phyloP scores from a whole-genome alignment of 208 protist species.

The Crithidia brevicula region DNA sequence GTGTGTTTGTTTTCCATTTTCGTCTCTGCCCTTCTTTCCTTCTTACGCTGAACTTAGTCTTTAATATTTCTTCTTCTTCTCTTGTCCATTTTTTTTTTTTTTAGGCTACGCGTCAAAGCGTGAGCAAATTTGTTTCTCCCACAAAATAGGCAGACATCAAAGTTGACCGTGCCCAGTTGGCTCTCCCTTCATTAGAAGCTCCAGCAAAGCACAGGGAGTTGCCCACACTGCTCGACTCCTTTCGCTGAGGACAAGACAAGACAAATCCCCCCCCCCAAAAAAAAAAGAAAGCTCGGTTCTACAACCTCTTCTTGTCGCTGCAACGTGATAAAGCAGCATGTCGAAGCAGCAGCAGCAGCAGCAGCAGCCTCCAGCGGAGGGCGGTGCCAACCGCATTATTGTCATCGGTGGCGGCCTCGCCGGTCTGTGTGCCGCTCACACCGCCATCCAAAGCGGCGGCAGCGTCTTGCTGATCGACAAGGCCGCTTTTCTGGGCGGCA shows the following conservation, averaged over 20 bases:
- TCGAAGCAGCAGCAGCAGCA: not conserved
- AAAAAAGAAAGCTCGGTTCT: not conserved
- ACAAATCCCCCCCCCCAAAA: too few species aligned
- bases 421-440: conserved; percentile 58
- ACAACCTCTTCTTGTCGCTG: not conserved
- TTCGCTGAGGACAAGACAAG: too few species aligned
- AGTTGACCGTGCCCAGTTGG: too few species aligned
- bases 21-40: not conserved
- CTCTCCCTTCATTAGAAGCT: too few species aligned
- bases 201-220: too few species aligned
- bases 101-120: too few species aligned
- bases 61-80: conserved; percentile 5
- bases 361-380: conserved; percentile 12
- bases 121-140: too few species aligned
- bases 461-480: conserved; percentile 90
- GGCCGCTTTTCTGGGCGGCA: conserved; percentile 74
- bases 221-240: too few species aligned
- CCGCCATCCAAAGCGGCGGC: conserved; percentile 55
- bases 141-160: too few species aligned
- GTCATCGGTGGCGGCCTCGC: conserved; percentile 73
- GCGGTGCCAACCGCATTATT: conserved; percentile 47
- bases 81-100: conserved; percentile 15
- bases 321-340: not conserved
- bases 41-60: not conserved
- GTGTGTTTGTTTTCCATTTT: conserved; percentile 2